Evolutionary conservation across 345 rosid genomes (phyloP).

Genomic region (Eucalyptus cloeziana): DNA sequence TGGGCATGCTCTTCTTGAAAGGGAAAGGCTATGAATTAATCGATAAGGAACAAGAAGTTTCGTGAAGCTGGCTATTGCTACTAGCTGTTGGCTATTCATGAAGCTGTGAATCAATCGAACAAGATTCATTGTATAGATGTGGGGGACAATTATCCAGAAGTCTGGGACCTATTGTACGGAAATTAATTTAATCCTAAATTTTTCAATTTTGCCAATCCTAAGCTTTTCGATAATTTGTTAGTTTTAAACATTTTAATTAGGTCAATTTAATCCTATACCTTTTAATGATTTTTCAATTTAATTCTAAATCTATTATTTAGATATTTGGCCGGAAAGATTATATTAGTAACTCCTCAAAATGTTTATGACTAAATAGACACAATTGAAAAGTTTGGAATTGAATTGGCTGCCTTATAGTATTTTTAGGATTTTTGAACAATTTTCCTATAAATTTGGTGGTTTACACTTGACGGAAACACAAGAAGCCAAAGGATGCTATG

Average conservation of each 20-base stretch:
- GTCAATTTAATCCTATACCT: neutral
- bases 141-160: neutral
- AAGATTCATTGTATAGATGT: neutral
- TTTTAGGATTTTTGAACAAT: neutral
- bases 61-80: neutral
- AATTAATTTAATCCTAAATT: neutral
- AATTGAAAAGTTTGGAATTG: no score
- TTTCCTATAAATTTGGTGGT: neutral
- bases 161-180: neutral
- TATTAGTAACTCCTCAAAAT: no score
- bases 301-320: neutral
- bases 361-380: no score
- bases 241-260: no score
- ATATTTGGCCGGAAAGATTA: neutral
- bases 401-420: no score
- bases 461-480: neutral
- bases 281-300: neutral
- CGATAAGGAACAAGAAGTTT: neutral
- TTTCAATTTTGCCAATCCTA: neutral
- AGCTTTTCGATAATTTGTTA: neutral
- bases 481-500: no score
- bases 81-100: neutral
- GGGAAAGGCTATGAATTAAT: neutral
- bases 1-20: neutral
- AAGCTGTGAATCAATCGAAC: neutral